Percentiles rank a stretch among this genome's conserved stretches.
phyloP scores from a whole-genome alignment of 2,329 filamentous ascomycete genomes.

The Nemania serpens region DNA sequence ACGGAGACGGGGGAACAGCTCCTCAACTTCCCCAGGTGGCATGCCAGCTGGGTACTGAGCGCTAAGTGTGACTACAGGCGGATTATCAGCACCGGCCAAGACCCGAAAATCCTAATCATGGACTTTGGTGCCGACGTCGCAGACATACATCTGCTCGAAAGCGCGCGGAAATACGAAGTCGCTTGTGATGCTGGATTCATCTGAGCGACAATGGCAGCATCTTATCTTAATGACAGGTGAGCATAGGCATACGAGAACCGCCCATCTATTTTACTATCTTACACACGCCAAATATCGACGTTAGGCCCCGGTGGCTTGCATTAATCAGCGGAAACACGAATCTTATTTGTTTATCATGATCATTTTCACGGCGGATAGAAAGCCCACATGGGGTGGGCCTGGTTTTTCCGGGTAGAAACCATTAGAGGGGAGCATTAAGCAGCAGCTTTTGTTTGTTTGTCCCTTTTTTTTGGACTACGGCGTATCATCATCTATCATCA shows the following conservation, averaged over 20 bases:
- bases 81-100: constrained; percentile 93
- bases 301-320: not conserved
- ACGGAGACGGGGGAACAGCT: constrained; percentile 78
- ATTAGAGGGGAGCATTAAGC: not conserved
- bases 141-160: constrained; percentile 64
- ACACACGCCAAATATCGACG: not conserved
- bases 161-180: constrained; percentile 41
- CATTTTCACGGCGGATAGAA: constrained; percentile 2
- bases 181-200: constrained; percentile 44
- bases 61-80: constrained; percentile 95
- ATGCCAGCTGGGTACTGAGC: constrained; percentile 93
- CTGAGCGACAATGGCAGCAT: constrained; percentile 23
- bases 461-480: not conserved
- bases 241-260: not conserved
- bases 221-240: constrained; percentile 4
- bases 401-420: not conserved
- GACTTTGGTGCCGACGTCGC: constrained; percentile 76
- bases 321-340: not conserved
- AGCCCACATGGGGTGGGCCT: not conserved
- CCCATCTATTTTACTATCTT: not conserved
- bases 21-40: constrained; percentile 91
- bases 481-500: not conserved
- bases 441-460: not conserved
- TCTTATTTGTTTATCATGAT: constrained; percentile 13
- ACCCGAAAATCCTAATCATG: constrained; percentile 88